Evolutionary conservation across 306 rosid genomes (phyloP).

Genomic region (Pueraria montana): DNA sequence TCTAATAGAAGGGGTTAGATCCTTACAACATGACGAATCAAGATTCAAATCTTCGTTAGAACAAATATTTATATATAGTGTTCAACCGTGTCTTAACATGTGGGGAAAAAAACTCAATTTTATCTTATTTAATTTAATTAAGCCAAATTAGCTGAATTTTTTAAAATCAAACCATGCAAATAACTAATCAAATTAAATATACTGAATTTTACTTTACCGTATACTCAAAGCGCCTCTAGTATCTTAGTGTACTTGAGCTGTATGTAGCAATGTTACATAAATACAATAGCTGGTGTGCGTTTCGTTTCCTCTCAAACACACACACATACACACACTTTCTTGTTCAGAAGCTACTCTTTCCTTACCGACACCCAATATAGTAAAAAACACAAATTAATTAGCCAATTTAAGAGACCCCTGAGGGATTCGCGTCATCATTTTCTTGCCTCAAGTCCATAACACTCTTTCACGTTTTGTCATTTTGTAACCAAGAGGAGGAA

Average conservation of each 20-base stretch:
- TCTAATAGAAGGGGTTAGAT: too few species aligned
- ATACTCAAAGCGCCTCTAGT: not conserved
- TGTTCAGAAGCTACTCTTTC: not conserved
- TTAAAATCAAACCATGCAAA: too few species aligned
- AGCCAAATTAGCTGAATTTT: too few species aligned
- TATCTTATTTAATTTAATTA: too few species aligned
- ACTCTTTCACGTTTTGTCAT: conserved; percentile 39
- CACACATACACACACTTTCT: not conserved
- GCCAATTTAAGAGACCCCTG: conserved; percentile 2
- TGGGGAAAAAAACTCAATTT: too few species aligned
- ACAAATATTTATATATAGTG: too few species aligned
- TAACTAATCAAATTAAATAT: too few species aligned
- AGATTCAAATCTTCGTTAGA: too few species aligned
- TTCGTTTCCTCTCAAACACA: not conserved
- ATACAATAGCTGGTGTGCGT: not conserved
- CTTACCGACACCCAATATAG: conserved; percentile 16
- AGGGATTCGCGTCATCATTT: conserved; percentile 46
- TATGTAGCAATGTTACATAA: not conserved
- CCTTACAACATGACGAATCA: too few species aligned
- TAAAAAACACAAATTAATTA: not conserved
- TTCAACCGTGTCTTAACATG: too few species aligned
- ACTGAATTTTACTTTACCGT: not conserved
- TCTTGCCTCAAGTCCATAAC: not conserved
- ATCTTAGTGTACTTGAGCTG: not conserved
- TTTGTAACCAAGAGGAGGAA: conserved; percentile 44